Conservation (phyloP, 805 yeast species). For the Pichia nakasei region DNA sequence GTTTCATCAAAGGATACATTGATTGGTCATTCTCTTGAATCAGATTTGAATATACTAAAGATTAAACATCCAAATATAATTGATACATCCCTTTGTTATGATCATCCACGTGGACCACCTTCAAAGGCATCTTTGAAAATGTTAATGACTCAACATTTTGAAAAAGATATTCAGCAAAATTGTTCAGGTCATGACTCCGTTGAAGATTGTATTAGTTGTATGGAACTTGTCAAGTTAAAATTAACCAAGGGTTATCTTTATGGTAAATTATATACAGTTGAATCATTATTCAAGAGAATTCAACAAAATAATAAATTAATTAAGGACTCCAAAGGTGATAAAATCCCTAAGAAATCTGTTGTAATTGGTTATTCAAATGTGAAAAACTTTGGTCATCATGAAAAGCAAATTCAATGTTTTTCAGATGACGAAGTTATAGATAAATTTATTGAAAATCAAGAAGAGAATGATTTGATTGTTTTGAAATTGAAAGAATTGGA, state of each 20-base stretch:
- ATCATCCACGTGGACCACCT: constrained; percentile 81
- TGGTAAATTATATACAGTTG: constrained; percentile 45
- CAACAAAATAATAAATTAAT: constrained; percentile 16
- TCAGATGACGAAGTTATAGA: constrained; percentile 55
- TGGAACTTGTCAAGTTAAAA: constrained; percentile 67
- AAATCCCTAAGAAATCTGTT: constrained; percentile 21
- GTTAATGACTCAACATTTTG: constrained; percentile 50
- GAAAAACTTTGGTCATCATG: constrained; percentile 16
- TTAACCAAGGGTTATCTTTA: constrained; percentile 54
- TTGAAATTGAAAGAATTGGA: constrained; percentile 55
- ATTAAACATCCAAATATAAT: constrained; percentile 66
- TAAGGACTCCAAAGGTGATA: constrained; percentile 15
- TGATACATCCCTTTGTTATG: constrained; percentile 71
- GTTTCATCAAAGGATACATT: constrained; percentile 55
- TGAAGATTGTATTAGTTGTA: constrained; percentile 76
- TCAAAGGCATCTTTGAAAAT: constrained; percentile 68
- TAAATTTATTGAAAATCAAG: constrained; percentile 28
- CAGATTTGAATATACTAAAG: constrained; percentile 65
- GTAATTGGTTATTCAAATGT: constrained; percentile 17
- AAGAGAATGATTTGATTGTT: constrained; percentile 40
- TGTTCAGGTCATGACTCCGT: constrained; percentile 69
- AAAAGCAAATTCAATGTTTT: constrained; percentile 34
- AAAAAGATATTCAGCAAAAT: constrained; percentile 58
- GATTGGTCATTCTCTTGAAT: constrained; percentile 86
- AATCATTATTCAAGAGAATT: constrained; percentile 35